Evolutionary conservation across 768 basidiomycete genomes (phyloP), one percentile per base, ranked within the genome.

Genomic region (Rhizopogon vinicolor): DNA sequence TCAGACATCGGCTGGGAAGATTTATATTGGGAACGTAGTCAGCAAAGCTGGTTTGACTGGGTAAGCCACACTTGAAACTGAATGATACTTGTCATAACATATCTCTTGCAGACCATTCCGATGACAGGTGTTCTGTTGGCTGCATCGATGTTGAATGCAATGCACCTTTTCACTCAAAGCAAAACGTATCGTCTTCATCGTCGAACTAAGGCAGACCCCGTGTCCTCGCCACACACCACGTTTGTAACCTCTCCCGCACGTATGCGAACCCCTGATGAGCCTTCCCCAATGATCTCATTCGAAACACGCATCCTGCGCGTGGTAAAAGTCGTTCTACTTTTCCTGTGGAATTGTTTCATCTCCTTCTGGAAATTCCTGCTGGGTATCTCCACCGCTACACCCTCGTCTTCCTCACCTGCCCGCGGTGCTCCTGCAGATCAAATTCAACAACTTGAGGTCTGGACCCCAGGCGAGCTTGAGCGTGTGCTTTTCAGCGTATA

Each of bases 1-100:
- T 82, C 86, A 8, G 87, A 91, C 58, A 62, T 85, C 18, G 85
- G 84, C 3, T 91, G 89, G 89, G 88, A 91, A 62, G 85, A 87
- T 65, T 82, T 91, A 73, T 85, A 87, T 57, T 78, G 78, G 54
- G 87, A 87, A 64, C 81, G 78, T 51, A 82, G 78, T 63, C 80
- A 80, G 25, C 73, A 76, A 18, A 75, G 83, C 3, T 89, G 89
- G 89, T 85, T 90, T 56, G 85, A 89, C 70, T 93, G 91, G 91
- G 91, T 90, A 52, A 59, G 78, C 67, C 22, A 12, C 12, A 40
- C 8, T 41, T 14, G 37, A 35, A n/a, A 25, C 14, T n/a, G 22
- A 12, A 43, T 44, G 25, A 48, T 18, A 2, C 33, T 28, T 25
- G 44, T 9, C 43, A 60, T 63, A 50, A 59, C 46, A 54, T 48